Evolutionary conservation across 2,329 filamentous ascomycete genomes (phyloP), one percentile per base, ranked within the genome.

Genomic region (Aspergillus nomiae): DNA sequence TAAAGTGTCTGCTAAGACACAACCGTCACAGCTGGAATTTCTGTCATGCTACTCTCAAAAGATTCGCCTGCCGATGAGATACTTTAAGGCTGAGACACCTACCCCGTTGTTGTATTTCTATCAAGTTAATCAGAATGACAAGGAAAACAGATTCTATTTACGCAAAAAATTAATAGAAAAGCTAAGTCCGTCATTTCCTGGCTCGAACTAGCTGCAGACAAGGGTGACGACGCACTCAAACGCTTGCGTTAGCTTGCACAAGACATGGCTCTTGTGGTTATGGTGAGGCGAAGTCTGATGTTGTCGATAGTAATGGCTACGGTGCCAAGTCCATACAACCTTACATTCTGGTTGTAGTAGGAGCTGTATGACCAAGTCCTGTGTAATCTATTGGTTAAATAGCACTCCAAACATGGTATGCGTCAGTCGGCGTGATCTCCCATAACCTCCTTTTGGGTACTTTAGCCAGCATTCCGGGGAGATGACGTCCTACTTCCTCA

Each of bases 301-400:
- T n/a, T 41, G 9, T n/a, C 7, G 7, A 9, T 16, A 9, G 7
- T 46, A 12, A 16, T 21, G 14, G 63, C 50, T 12, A 66, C 62
- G 12, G 12, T 68, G 7, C 61, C 66, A 19, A 64, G 16, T 51
- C 56, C 2, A 68, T 38, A 43, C 53, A 19, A 30, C 59, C 21
- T 69, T 61, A 63, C 57, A 60, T 24, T 46, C 43, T 46, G 12
- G 43, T 14, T 21, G 43, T 46, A 24, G 21, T 41, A 41, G 38
- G 16, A 10, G 8, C 2, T n/a, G n/a, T 41, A n/a, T 10, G 19
- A 3, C 2, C 14, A 36, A 36, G 14, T 36, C 16, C 6, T 36
- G 6, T 6, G 14, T 36, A 19, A 41, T 41, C 16, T 41, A 16
- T 41, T 41, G 34, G 34, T 8, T n/a, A 16, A 41, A 19, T n/a